Base-by-base conservation (phyloP, 305 asterid species). In the Fraxinus angustifolia region DNA sequence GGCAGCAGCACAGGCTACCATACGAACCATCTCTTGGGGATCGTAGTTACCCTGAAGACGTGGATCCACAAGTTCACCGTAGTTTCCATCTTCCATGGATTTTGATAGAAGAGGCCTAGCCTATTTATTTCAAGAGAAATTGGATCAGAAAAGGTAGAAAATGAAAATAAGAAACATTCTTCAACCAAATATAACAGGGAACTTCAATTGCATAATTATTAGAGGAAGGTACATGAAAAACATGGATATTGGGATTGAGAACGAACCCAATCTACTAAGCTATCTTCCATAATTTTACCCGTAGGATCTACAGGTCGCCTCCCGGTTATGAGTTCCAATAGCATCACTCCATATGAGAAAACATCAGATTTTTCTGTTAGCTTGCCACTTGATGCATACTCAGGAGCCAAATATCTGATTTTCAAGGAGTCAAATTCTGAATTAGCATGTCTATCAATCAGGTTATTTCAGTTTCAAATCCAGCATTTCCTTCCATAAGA, bases 271-370 rank as follows among this genome's bases (percentile, higher is more conserved):
- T 90, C 94, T 8, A 89, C 92, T 60, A 90, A 85, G 76, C 92
- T 86, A 65, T 90, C 94, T 53, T 90, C 94, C 88, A 87, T 87
- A 70, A 42, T 60, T 34, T 42, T 81, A 17, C 82, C 82, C 6
- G 87, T 86, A 28, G 86, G 78, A 81, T 89, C 93, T n/a, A 90
- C 82, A 6, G 94, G 94, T 65, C 85, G 78, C 7, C 90, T 84
- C 0, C 94, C 94, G 0, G 94, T 90, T 33, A 90, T 76, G 0
- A 90, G 85, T 67, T 90, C 94, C 79, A 90, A 86, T 23, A 90
- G 83, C 94, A 90, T 90, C 40, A 90, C 92, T 3, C 94, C 92
- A 48, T 86, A 90, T 71, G 94, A 90, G 85, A 89, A 90, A 10
- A 89, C 92, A 73, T 90, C 93, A 0, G 93, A 90, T 58, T 90